Conservation (phyloP, 768 basidiomycete species). For the Naematelia aurantialba region DNA sequence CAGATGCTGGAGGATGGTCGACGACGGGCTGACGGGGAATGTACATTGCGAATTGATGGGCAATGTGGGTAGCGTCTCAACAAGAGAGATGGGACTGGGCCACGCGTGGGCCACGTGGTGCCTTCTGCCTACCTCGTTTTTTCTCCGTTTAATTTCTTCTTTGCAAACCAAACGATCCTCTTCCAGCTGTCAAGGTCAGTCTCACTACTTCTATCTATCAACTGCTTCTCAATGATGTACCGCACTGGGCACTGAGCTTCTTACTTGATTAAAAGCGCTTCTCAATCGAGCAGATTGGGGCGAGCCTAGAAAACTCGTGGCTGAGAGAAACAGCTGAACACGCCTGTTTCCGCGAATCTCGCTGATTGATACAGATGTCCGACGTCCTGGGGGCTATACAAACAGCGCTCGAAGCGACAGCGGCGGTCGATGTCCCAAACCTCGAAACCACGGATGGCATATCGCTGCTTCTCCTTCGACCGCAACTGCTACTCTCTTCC, state of each 20-base stretch:
- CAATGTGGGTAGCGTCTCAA: too few species aligned
- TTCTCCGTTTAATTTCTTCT: too few species aligned
- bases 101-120: too few species aligned
- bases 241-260: slow-evolving; percentile 50
- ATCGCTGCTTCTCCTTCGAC: slow-evolving; percentile 83
- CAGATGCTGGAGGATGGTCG: slow-evolving; percentile 23
- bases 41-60: background rate
- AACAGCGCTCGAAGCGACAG: background rate
- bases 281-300: slow-evolving; percentile 42
- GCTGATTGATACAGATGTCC: background rate
- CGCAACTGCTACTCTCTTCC: slow-evolving; percentile 77
- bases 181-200: background rate
- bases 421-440: slow-evolving; percentile 12
- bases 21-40: background rate
- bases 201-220: background rate
- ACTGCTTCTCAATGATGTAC: slow-evolving; percentile 35
- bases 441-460: slow-evolving; percentile 59
- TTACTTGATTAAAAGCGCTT: slow-evolving; percentile 42
- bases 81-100: too few species aligned
- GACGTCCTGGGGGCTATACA: background rate
- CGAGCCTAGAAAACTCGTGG: slow-evolving; percentile 53
- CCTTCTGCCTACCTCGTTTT: too few species aligned
- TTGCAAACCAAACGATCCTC: too few species aligned
- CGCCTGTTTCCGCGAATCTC: slow-evolving; percentile 2
- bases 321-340: slow-evolving; percentile 32